These are phyloP conservation scores for Sisymbrium irio DNA, from an alignment of 345 rosid species.

Conservation along the genomic window DNA sequence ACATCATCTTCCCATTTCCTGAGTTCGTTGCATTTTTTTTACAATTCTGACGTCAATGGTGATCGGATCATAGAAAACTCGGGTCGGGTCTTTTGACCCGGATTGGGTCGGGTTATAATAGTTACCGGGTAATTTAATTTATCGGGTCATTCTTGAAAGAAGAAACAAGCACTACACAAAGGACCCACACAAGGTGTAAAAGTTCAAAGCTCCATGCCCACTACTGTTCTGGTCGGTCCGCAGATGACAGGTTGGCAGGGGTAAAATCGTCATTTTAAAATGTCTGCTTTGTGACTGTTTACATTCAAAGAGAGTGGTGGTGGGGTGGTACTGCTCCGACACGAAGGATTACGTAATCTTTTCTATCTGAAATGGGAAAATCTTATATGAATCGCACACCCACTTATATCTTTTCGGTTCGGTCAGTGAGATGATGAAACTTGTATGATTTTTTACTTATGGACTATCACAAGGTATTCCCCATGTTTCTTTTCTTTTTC, in stretches of 20 bases:
- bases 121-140: not conserved
- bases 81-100: not conserved
- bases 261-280: slow-evolving; percentile 1
- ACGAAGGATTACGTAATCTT: not conserved
- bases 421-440: not conserved
- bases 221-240: slow-evolving; percentile 15
- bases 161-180: slow-evolving; percentile 8
- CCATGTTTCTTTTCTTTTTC: not conserved
- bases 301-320: not conserved
- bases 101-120: not conserved
- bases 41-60: slow-evolving; percentile 7
- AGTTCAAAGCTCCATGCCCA: slow-evolving; percentile 27
- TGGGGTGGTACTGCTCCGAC: not conserved
- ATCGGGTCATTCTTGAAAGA: slow-evolving; percentile 32
- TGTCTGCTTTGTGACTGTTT: not conserved
- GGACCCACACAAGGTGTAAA: slow-evolving; percentile 31
- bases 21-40: not conserved
- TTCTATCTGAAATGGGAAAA: not conserved
- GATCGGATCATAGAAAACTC: not conserved
- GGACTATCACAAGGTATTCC: no score
- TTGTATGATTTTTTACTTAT: not conserved
- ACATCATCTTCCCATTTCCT: slow-evolving; percentile 11
- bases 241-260: slow-evolving; percentile 33
- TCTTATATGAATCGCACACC: not conserved
- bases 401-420: slow-evolving; percentile 7